A percentile compares a stretch with the other conserved stretches of the same genome.
These are phyloP conservation scores for Neurospora sp. DNA, from an alignment of 495 filamentous ascomycete genomes.

Conservation along the genomic window DNA sequence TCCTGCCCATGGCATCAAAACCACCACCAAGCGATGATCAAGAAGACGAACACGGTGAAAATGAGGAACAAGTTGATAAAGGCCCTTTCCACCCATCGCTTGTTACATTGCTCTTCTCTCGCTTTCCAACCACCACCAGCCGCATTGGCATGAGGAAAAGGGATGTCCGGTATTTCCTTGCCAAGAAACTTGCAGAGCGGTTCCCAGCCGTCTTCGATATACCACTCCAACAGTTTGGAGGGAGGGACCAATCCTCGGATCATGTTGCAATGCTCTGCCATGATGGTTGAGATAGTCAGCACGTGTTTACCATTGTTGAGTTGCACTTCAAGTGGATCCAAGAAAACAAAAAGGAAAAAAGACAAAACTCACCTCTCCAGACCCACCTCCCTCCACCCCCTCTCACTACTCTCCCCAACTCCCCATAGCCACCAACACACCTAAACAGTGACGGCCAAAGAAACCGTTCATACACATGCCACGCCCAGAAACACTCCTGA, in stretches of 20 bases:
- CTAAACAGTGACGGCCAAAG: conserved; percentile 19
- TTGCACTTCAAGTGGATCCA: neutral
- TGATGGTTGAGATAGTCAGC: neutral
- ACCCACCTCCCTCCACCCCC: conserved; percentile 14
- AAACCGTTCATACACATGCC: conserved; percentile 19
- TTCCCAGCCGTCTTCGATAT: conserved; percentile 40
- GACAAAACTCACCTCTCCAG: conserved; percentile 7
- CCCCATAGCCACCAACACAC: conserved; percentile 9
- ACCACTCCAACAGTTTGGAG: conserved; percentile 36
- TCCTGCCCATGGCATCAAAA: neutral
- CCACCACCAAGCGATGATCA: neutral
- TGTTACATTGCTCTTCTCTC: conserved; percentile 20
- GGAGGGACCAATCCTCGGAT: conserved; percentile 29
- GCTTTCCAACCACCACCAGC: conserved; percentile 15
- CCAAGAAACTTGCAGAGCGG: conserved; percentile 40
- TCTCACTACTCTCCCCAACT: conserved; percentile 11
- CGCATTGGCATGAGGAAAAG: conserved; percentile 32
- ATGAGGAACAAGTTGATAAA: conserved; percentile 17
- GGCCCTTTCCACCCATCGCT: conserved; percentile 18
- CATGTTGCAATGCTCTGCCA: conserved; percentile 18
- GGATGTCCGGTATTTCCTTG: conserved; percentile 29
- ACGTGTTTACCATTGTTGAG: neutral
- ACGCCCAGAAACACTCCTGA: conserved; percentile 19
- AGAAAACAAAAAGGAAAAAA: neutral
- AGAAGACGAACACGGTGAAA: neutral